These are phyloP conservation scores for Magnaporthales sp. DNA, from an alignment of 2,329 filamentous ascomycete species.

Conservation along the genomic window DNA sequence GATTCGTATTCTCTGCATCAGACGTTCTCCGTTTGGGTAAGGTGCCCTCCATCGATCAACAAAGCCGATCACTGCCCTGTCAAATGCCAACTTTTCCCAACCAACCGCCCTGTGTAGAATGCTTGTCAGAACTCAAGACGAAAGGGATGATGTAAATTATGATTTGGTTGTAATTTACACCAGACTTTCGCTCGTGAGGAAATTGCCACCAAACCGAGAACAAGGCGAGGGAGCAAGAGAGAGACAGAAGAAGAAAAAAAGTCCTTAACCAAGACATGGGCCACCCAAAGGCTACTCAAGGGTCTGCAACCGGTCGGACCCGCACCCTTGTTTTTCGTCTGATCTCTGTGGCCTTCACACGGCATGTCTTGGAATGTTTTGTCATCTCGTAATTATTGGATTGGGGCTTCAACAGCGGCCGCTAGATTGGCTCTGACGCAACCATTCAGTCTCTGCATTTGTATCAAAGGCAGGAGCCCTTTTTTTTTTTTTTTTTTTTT, in stretches of 20 bases:
- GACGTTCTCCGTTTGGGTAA: neutral
- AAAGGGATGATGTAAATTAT: neutral
- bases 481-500: too few relatives aligned
- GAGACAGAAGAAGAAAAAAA: neutral
- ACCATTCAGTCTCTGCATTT: neutral
- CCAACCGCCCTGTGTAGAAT: neutral
- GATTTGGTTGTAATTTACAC: neutral
- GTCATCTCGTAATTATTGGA: neutral
- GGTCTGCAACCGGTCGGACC: neutral
- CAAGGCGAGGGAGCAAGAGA: neutral
- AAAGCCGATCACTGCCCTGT: neutral
- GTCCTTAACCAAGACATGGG: neutral
- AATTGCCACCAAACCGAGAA: neutral
- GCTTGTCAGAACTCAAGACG: neutral
- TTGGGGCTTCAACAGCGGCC: neutral
- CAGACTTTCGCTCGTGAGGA: neutral
- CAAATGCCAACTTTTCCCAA: neutral
- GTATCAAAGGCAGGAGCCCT: neutral
- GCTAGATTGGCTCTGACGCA: neutral
- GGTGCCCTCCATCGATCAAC: neutral
- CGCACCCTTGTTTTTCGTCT: neutral
- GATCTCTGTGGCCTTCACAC: neutral
- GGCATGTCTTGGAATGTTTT: neutral
- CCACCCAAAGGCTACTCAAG: neutral
- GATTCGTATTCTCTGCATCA: neutral